Percentiles rank a stretch among this genome's conserved stretches.
Evolutionary conservation across 202 grass and related monocot species (phyloP).

Genomic region (Schoenoplectus triqueter): DNA sequence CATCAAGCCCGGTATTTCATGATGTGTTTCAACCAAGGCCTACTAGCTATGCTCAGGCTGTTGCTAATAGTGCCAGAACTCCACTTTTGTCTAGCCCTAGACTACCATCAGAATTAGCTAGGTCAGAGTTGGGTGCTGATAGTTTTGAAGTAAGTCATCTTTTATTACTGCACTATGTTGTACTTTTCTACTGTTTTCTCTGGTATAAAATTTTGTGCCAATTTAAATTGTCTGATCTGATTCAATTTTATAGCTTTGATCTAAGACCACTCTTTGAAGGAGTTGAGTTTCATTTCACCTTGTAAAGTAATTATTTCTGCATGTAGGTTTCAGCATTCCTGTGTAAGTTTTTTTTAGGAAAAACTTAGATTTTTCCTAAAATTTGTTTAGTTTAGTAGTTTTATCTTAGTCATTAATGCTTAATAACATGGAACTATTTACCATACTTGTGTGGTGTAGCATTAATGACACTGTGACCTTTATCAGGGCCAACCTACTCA

Average conservation of each 20-base stretch:
- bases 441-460: neutral
- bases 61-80: constrained; percentile 60
- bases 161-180: constrained; percentile 23
- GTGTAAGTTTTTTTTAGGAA: neutral
- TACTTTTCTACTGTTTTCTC: constrained; percentile 9
- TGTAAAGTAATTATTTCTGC: constrained; percentile 18
- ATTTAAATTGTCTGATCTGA: constrained; percentile 65
- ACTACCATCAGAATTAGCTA: constrained; percentile 9
- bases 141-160: constrained; percentile 73
- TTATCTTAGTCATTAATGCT: neutral
- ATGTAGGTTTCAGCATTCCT: neutral
- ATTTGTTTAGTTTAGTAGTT: neutral
- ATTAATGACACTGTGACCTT: constrained; percentile 15
- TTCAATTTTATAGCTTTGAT: constrained; percentile 61
- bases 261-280: constrained; percentile 70
- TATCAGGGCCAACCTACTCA: constrained; percentile 35
- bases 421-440: constrained; percentile 7
- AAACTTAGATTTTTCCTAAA: neutral
- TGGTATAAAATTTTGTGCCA: constrained; percentile 52
- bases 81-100: constrained; percentile 31
- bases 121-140: constrained; percentile 42
- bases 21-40: constrained; percentile 86
- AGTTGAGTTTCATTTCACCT: constrained; percentile 46
- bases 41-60: constrained; percentile 69
- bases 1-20: constrained; percentile 70